These are phyloP conservation scores for Hyphopichia pseudoburtonii DNA, from an alignment of 1,139 yeast species.

Conservation along the genomic window DNA sequence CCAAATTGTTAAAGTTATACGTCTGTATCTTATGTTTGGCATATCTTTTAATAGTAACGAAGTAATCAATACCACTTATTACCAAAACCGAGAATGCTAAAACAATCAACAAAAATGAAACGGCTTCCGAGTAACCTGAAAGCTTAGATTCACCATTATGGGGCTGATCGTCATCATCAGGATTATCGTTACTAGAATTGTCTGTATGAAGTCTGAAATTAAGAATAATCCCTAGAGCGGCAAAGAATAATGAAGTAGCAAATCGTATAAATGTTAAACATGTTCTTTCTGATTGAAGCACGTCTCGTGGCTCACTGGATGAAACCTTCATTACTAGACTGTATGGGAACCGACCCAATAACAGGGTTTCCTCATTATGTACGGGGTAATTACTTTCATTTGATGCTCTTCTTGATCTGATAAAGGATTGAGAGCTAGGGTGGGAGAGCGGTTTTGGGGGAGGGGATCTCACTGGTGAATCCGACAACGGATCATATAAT, in stretches of 20 bases:
- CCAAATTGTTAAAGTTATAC: constrained; percentile 34
- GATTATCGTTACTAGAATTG: constrained; percentile 13
- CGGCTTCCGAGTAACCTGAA: constrained; percentile 27
- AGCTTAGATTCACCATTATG: constrained; percentile 7
- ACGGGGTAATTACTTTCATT: neutral
- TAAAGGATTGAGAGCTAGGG: neutral
- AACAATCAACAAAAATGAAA: constrained; percentile 39
- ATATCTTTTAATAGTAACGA: constrained; percentile 46
- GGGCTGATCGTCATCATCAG: constrained; percentile 6
- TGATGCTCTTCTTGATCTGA: constrained; percentile 1
- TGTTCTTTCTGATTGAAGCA: constrained; percentile 60
- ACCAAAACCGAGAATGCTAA: constrained; percentile 42
- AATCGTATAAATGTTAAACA: constrained; percentile 54
- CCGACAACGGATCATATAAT: neutral
- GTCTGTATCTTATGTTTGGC: constrained; percentile 44
- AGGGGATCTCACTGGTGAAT: neutral
- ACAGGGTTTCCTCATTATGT: neutral
- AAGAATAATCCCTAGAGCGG: constrained; percentile 53
- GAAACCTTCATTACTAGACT: constrained; percentile 39
- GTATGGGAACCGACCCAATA: constrained; percentile 15
- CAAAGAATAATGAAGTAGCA: constrained; percentile 47
- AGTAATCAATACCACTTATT: constrained; percentile 46
- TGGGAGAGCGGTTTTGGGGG: neutral
- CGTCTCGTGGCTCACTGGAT: constrained; percentile 61
- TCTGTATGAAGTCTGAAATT: constrained; percentile 47